A percentile compares a stretch with the other conserved stretches of the same genome.
Evolutionary conservation across 2,329 filamentous ascomycete species (phyloP).

Genomic region (Aspergillus latus): DNA sequence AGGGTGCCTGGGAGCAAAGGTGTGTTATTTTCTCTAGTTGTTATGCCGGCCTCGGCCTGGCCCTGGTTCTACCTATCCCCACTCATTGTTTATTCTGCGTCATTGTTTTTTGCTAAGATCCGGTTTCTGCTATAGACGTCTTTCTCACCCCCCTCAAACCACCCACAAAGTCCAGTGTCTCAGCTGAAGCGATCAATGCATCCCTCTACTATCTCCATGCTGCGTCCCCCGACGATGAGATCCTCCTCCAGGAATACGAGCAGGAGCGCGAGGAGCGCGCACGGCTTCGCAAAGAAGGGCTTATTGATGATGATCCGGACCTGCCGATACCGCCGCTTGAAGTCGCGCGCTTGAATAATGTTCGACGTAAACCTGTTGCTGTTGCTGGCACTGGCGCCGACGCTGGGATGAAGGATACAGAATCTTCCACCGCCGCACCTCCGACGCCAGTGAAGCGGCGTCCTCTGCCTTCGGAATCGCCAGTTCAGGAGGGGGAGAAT

Average conservation of each 20-base stretch:
- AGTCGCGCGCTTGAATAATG: constrained; percentile 37
- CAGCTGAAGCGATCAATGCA: constrained; percentile 78
- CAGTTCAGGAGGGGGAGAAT: constrained; percentile 22
- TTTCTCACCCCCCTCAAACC: constrained; percentile 92
- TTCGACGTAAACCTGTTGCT: constrained; percentile 40
- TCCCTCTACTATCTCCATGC: constrained; percentile 92
- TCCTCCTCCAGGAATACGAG: constrained; percentile 41
- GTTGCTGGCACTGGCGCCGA: not conserved
- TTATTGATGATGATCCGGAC: constrained; percentile 24
- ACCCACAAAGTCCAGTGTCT: constrained; percentile 76
- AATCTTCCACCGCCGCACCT: constrained; percentile 16
- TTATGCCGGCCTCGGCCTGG: not conserved
- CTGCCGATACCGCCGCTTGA: constrained; percentile 26
- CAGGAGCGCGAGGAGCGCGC: constrained; percentile 35
- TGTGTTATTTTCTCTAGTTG: constrained; percentile 38
- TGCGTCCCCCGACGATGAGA: constrained; percentile 60
- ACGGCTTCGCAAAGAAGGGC: constrained; percentile 26
- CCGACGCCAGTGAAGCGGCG: constrained; percentile 20
- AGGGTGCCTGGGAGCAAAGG: constrained; percentile 88
- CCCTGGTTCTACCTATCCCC: not conserved
- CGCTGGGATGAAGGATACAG: constrained; percentile 17
- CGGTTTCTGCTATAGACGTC: constrained; percentile 62
- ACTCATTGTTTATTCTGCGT: not conserved
- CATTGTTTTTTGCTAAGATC: constrained; percentile 13
- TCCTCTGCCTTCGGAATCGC: constrained; percentile 13